Base-by-base conservation (phyloP, 352 stramenopile species). In the Globisporangium barbulae region DNA sequence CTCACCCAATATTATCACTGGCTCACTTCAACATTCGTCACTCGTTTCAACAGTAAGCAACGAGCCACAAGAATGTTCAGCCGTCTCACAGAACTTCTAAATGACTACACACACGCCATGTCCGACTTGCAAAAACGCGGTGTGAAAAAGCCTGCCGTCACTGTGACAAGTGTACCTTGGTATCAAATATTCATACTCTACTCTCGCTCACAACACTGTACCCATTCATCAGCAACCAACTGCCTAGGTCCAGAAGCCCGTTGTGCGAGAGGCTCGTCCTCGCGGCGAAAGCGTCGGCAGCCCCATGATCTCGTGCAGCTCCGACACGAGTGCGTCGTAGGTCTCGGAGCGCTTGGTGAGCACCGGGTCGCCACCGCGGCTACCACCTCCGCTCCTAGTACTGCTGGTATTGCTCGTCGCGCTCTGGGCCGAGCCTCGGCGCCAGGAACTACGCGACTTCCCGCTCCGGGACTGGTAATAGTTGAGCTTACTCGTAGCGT, bases 251-350 rank as follows among this genome's bases (percentile, higher is more conserved):
- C 56, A 49, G 25, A 39, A 49, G 30, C 3, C 33, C 15, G 30
- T n/a, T 3, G 30, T 45, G 21, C 8, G n/a, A 9, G 61, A 13
- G 12, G 37, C 21, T 37, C 25, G 48, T 56, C 22, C 48, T 37
- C 52, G 50, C 5, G 56, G 55, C 30, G 63, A 48, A 37, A 65
- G 57, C 13, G 57, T 49, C 39, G 81, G 75, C 49, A 91, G 60
- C 2, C 83, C 83, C 81, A 92, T 92, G 65, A 92, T 78, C 54
- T 90, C 83, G 50, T 89, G 83, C 48, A 92, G 68, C 67, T 92
- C 83, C 10, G 76, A 71, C 52, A 92, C 73, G 2, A 92, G 69
- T 25, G 78, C 61, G 17, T 78, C 61, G 58, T 88, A 88, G 3
- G 64, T 76, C 31, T 63, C 61, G 5, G 78, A 69, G 12, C 83